phyloP scores from a whole-genome alignment of 306 rosid species.

The Acmispon strigosus region DNA sequence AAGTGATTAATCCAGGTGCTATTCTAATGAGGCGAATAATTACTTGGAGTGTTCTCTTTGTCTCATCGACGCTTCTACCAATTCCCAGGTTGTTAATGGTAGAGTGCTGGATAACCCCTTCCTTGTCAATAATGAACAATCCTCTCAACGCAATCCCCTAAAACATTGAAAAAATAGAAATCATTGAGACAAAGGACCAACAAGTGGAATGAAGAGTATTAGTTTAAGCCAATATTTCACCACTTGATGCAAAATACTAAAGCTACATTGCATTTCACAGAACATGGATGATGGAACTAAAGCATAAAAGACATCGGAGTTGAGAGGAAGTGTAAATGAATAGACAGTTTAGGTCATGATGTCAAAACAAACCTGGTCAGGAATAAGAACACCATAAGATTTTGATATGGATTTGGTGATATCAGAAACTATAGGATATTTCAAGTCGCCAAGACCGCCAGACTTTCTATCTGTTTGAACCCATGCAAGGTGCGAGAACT shows the following conservation, averaged over 20 bases:
- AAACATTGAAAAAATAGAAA: constrained; percentile 16
- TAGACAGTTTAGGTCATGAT: neutral
- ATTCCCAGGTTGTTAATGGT: constrained; percentile 96
- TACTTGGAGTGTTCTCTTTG: constrained; percentile 97
- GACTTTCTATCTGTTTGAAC: constrained; percentile 98
- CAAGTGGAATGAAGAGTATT: constrained; percentile 2
- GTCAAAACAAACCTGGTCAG: constrained; percentile 70
- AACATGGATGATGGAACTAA: neutral
- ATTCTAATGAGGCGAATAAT: neutral
- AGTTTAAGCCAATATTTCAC: constrained; percentile 1
- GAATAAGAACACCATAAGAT: constrained; percentile 80
- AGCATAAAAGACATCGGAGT: neutral
- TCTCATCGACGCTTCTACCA: constrained; percentile 97
- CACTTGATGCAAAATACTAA: neutral
- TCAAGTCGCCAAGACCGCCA: constrained; percentile 98
- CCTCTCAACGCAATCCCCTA: constrained; percentile 98
- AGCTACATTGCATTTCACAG: neutral
- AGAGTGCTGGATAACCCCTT: constrained; percentile 94
- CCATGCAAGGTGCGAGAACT: constrained; percentile 99
- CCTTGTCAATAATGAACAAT: constrained; percentile 93
- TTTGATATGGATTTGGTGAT: constrained; percentile 83
- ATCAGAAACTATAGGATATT: constrained; percentile 83
- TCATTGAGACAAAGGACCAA: neutral
- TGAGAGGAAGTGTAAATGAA: neutral
- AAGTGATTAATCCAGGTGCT: neutral